Percentiles rank a stretch among this genome's conserved stretches.
phyloP scores from a whole-genome alignment of 2,329 filamentous ascomycete species.

The Xylaria sp. region DNA sequence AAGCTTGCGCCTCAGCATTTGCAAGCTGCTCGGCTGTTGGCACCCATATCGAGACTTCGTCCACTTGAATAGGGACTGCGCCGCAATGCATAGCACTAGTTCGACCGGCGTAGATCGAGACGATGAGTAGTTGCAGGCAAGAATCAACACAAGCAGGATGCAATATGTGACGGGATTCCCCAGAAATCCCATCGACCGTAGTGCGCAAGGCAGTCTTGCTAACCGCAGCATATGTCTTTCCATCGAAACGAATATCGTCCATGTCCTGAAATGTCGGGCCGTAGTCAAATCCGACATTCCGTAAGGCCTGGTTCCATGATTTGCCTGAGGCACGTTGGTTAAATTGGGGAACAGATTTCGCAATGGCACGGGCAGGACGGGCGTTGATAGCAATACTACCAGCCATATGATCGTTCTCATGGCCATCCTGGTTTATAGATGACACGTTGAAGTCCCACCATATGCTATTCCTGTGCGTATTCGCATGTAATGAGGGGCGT shows the following conservation, averaged over 20 bases:
- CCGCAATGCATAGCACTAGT: constrained; percentile 22
- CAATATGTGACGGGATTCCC: constrained; percentile 34
- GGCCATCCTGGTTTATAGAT: background rate
- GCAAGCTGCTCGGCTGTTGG: background rate
- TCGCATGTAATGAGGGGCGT: background rate
- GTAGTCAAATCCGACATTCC: background rate
- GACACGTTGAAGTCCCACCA: background rate
- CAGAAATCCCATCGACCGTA: background rate
- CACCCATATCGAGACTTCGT: constrained; percentile 16
- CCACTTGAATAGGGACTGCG: constrained; percentile 17
- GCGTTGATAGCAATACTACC: background rate
- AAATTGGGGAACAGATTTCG: background rate
- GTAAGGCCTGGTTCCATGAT: background rate
- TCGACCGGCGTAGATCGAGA: constrained; percentile 15
- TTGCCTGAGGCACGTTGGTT: background rate
- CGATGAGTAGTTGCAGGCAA: constrained; percentile 29
- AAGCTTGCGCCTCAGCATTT: background rate
- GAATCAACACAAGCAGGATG: constrained; percentile 43
- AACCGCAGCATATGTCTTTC: background rate
- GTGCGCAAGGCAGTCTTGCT: background rate
- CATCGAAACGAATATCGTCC: background rate
- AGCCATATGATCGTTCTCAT: background rate
- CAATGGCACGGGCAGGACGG: background rate
- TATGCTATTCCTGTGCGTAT: background rate
- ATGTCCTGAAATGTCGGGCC: background rate